A percentile compares a stretch with the other conserved stretches of the same genome.
phyloP scores from a whole-genome alignment of 441 rosid species.

The Populus trichocarpa region DNA sequence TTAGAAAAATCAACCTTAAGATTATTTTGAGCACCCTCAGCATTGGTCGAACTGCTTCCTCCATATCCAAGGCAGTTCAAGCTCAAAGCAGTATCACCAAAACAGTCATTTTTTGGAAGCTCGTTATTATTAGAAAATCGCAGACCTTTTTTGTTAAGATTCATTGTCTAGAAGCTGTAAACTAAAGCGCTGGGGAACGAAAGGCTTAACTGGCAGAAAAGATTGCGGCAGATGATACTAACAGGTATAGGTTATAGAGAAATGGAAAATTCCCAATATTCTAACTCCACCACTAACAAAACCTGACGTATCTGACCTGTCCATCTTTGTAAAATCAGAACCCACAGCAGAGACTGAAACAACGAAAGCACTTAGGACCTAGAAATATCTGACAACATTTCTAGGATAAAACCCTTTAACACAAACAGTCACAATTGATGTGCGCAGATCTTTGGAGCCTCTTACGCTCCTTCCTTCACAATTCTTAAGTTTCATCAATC shows the following conservation, averaged over 20 bases:
- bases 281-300: conserved; percentile 79
- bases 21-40: conserved; percentile 32
- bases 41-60: conserved; percentile 39
- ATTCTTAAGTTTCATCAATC: conserved; percentile 47
- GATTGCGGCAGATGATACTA: conserved; percentile 24
- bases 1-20: conserved; percentile 41
- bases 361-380: conserved; percentile 1
- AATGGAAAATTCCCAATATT: conserved; percentile 28
- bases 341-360: conserved; percentile 9
- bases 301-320: conserved; percentile 84
- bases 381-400: conserved; percentile 47
- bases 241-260: conserved; percentile 19
- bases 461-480: conserved; percentile 36
- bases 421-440: conserved; percentile 27
- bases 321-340: conserved; percentile 45
- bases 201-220: conserved; percentile 5
- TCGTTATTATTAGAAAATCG: conserved; percentile 37
- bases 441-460: conserved; percentile 35
- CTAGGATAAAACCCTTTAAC: conserved; percentile 54
- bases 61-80: conserved; percentile 53
- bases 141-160: conserved; percentile 45
- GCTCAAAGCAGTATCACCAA: conserved; percentile 72
- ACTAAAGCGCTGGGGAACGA: conserved; percentile 12
- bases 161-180: conserved; percentile 41
- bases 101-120: conserved; percentile 40